phyloP scores from a whole-genome alignment of 129 eudicot genomes.

The Solidago caesia region DNA sequence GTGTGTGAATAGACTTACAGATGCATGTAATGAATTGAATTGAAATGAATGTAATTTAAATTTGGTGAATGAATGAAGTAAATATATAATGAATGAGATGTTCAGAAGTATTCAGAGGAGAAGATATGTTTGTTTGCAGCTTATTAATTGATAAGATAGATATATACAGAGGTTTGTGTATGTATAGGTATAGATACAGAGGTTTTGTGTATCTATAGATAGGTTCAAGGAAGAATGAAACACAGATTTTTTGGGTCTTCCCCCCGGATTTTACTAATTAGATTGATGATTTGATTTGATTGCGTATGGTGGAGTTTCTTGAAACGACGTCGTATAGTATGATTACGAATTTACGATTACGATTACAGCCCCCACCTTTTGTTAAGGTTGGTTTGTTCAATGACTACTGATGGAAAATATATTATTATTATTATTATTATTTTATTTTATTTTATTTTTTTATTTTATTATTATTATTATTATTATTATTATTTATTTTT shows the following conservation, averaged over 20 bases:
- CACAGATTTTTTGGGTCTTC: not conserved
- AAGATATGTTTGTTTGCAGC: not conserved
- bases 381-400: too few relatives aligned
- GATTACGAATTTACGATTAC: not conserved
- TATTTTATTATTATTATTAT: too few relatives aligned
- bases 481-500: too few relatives aligned
- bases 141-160: not conserved
- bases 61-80: not conserved
- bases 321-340: not conserved
- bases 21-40: slow-evolving; percentile 29
- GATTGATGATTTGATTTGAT: not conserved
- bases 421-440: too few relatives aligned
- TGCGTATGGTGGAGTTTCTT: slow-evolving; percentile 10
- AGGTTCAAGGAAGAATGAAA: not conserved
- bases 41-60: not conserved
- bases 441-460: too few relatives aligned
- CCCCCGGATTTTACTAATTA: not conserved
- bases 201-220: not conserved
- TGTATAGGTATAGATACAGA: not conserved
- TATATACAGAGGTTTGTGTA: not conserved
- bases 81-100: slow-evolving; percentile 25
- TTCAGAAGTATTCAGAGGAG: slow-evolving; percentile 2
- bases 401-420: too few relatives aligned
- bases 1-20: slow-evolving; percentile 31
- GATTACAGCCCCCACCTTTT: not conserved